These are phyloP conservation scores for Plasmodium relictum DNA, from an alignment of 169 alveolate species.

Conservation along the genomic window DNA sequence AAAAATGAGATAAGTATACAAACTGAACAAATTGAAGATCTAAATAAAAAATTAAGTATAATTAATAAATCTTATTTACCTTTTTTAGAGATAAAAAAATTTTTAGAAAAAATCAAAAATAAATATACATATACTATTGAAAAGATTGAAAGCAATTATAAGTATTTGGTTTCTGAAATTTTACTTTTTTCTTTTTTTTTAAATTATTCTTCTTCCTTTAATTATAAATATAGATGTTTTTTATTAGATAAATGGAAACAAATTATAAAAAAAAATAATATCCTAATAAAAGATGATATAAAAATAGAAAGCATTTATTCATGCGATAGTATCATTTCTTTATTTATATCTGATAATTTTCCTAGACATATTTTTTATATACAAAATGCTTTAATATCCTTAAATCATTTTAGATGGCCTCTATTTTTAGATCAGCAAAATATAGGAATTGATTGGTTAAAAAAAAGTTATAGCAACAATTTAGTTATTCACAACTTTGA, in stretches of 20 bases:
- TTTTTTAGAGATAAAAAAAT: slow-evolving; percentile 44
- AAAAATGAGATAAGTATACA: slow-evolving; percentile 24
- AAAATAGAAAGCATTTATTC: slow-evolving; percentile 67
- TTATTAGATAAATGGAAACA: slow-evolving; percentile 48
- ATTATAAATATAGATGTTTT: slow-evolving; percentile 54
- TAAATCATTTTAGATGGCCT: slow-evolving; percentile 77
- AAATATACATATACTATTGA: slow-evolving; percentile 49
- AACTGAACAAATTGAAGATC: slow-evolving; percentile 31
- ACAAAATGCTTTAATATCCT: slow-evolving; percentile 71
- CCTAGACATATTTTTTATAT: slow-evolving; percentile 73
- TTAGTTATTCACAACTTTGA: slow-evolving; percentile 72
- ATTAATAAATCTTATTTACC: slow-evolving; percentile 59
- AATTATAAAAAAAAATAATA: slow-evolving; percentile 58
- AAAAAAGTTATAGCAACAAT: slow-evolving; percentile 70
- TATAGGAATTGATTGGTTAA: slow-evolving; percentile 62
- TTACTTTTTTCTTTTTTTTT: slow-evolving; percentile 57
- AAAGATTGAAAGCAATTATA: slow-evolving; percentile 65
- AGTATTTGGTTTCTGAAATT: slow-evolving; percentile 62
- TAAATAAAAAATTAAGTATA: slow-evolving; percentile 62
- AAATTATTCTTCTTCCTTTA: slow-evolving; percentile 63
- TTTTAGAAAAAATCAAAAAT: slow-evolving; percentile 49
- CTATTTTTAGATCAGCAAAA: slow-evolving; percentile 42
- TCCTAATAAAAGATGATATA: slow-evolving; percentile 38
- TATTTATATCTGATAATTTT: slow-evolving; percentile 65
- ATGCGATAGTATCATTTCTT: slow-evolving; percentile 54